Percentiles rank a stretch among this genome's conserved stretches.
phyloP scores from a whole-genome alignment of 352 stramenopile genomes.

The Phytophthora ohioensis region DNA sequence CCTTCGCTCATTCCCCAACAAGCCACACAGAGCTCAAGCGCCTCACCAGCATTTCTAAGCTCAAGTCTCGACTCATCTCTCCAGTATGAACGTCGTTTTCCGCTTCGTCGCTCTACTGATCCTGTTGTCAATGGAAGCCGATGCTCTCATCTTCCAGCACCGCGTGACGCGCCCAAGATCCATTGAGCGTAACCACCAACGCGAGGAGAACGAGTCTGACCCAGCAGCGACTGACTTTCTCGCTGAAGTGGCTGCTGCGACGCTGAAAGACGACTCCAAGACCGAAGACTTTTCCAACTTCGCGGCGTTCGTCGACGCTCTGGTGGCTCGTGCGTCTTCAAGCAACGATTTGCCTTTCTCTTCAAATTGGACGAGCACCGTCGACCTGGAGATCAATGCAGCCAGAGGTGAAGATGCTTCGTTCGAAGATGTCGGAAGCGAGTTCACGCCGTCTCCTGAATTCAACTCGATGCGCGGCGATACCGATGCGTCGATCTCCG shows the following conservation, averaged over 20 bases:
- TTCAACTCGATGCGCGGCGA: conserved; percentile 1
- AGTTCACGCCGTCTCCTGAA: conserved; percentile 14
- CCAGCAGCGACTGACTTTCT: conserved; percentile 12
- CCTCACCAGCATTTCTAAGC: conserved; percentile 1
- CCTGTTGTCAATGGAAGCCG: conserved; percentile 6
- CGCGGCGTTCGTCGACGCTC: conserved; percentile 19
- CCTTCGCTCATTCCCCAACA: conserved; percentile 21
- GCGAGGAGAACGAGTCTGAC: conserved; percentile 12
- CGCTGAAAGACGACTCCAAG: not conserved
- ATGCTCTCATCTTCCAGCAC: conserved; percentile 4
- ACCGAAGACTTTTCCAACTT: conserved; percentile 15
- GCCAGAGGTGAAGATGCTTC: not conserved
- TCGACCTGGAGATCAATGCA: not conserved
- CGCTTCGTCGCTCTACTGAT: conserved; percentile 11
- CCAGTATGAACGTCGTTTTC: conserved; percentile 22
- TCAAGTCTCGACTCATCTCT: conserved; percentile 3
- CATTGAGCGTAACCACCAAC: conserved; percentile 9
- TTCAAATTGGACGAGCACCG: conserved; percentile 14
- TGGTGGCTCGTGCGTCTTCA: not conserved
- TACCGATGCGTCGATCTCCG: conserved; percentile 2
- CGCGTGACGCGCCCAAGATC: not conserved
- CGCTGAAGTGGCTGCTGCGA: not conserved
- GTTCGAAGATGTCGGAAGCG: conserved; percentile 4
- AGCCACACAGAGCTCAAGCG: conserved; percentile 15
- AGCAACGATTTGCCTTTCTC: conserved; percentile 9